Evolutionary conservation across 495 filamentous ascomycete species (phyloP).

Genomic region (Hyaloscypha bicolor): DNA sequence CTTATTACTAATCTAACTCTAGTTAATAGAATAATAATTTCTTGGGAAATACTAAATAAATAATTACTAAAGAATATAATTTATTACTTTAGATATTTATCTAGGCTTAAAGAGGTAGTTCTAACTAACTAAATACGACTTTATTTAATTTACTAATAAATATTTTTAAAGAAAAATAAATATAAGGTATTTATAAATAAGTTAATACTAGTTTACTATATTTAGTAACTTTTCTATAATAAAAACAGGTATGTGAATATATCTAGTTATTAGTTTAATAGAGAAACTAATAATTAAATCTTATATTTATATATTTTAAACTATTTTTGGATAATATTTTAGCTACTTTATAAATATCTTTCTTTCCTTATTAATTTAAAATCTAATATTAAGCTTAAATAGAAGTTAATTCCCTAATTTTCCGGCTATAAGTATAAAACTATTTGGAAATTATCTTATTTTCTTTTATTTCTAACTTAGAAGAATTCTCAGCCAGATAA

Average conservation of each 20-base stretch:
- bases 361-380: neutral
- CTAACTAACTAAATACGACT: conserved; percentile 4
- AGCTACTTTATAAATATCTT: neutral
- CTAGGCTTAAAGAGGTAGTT: conserved; percentile 11
- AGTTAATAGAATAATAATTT: conserved; percentile 11
- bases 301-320: too few relatives aligned
- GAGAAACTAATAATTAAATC: neutral
- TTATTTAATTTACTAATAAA: conserved; percentile 14
- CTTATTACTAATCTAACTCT: conserved; percentile 8
- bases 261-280: conserved; percentile 18
- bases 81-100: conserved; percentile 11
- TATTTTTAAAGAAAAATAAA: neutral
- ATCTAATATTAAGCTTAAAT: neutral
- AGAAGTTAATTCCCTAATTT: too few relatives aligned
- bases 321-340: too few relatives aligned
- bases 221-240: conserved; percentile 16
- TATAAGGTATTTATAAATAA: conserved; percentile 8
- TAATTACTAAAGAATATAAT: conserved; percentile 10
- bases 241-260: conserved; percentile 10
- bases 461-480: neutral
- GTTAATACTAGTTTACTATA: conserved; percentile 10
- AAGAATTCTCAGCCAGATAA: neutral
- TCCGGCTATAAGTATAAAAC: too few relatives aligned
- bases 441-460: too few relatives aligned
- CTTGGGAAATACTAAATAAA: neutral